Conservation (phyloP, 768 basidiomycete genomes). For the Calocera viscosa region DNA sequence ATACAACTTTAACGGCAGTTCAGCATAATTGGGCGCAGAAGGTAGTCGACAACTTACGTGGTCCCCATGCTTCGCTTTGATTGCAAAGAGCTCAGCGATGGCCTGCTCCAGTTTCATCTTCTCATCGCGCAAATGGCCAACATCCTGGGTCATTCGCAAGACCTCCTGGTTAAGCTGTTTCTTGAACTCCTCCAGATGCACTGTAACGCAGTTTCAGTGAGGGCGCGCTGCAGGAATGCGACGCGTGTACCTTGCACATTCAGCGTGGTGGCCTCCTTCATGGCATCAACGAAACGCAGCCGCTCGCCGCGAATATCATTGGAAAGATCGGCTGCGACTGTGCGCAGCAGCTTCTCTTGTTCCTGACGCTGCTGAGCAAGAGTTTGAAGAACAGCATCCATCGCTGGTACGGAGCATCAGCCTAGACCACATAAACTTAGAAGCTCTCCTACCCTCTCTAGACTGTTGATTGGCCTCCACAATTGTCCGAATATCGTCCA, state of each 20-base stretch:
- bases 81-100: slow-evolving; percentile 26
- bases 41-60: neutral
- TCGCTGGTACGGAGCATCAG: slow-evolving; percentile 16
- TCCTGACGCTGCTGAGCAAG: slow-evolving; percentile 60
- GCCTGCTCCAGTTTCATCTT: slow-evolving; percentile 25
- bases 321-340: slow-evolving; percentile 48
- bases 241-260: slow-evolving; percentile 57
- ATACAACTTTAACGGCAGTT: neutral
- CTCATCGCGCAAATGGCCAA: slow-evolving; percentile 29
- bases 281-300: slow-evolving; percentile 81
- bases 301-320: slow-evolving; percentile 77
- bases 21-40: neutral
- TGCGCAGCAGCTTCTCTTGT: slow-evolving; percentile 54
- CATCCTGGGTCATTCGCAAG: slow-evolving; percentile 57
- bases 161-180: slow-evolving; percentile 66
- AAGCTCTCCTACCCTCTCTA: slow-evolving; percentile 13
- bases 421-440: slow-evolving; percentile 18
- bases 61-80: slow-evolving; percentile 24
- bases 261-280: slow-evolving; percentile 83
- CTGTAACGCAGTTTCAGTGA: slow-evolving; percentile 28
- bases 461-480: slow-evolving; percentile 18
- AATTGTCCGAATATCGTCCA: slow-evolving; percentile 20
- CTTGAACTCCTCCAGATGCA: slow-evolving; percentile 80
- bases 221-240: slow-evolving; percentile 14
- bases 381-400: slow-evolving; percentile 27